Percentiles rank a stretch among this genome's conserved stretches.
Conservation (phyloP, 352 stramenopile genomes). For the Globisporangium cystogenes region DNA sequence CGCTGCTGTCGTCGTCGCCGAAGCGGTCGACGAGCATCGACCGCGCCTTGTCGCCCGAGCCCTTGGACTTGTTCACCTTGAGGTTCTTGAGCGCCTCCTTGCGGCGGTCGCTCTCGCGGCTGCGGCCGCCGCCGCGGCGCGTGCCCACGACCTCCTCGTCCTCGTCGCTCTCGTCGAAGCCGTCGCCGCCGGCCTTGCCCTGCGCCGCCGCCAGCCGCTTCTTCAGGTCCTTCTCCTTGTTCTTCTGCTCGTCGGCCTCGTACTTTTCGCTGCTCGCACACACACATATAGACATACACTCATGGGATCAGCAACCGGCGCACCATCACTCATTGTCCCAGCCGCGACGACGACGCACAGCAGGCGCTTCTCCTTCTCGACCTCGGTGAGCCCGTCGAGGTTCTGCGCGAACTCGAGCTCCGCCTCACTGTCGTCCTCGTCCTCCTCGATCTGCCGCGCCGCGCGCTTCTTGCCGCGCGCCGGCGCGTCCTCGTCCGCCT, state of each 20-base stretch:
- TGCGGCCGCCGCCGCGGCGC: constrained; percentile 50
- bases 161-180: constrained; percentile 31
- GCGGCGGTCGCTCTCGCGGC: constrained; percentile 57
- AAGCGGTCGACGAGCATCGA: constrained; percentile 82
- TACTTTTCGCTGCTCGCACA: constrained; percentile 61
- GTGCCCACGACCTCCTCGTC: constrained; percentile 38
- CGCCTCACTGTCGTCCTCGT: constrained; percentile 39
- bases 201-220: constrained; percentile 63
- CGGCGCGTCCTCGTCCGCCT: constrained; percentile 37
- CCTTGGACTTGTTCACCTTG: constrained; percentile 68
- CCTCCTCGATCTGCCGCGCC: constrained; percentile 33
- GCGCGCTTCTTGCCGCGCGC: constrained; percentile 28
- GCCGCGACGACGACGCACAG: constrained; percentile 45
- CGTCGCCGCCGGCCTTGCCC: constrained; percentile 32
- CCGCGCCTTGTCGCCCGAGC: constrained; percentile 39
- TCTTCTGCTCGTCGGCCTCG: constrained; percentile 75
- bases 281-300: background rate
- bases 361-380: constrained; percentile 84
- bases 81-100: constrained; percentile 79
- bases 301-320: background rate
- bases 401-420: constrained; percentile 44
- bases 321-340: background rate
- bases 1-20: constrained; percentile 46
- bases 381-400: constrained; percentile 63
- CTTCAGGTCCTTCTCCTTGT: constrained; percentile 80